Base-by-base conservation (phyloP, 2,329 filamentous ascomycete genomes). In the Stemphylium vesicarium region DNA sequence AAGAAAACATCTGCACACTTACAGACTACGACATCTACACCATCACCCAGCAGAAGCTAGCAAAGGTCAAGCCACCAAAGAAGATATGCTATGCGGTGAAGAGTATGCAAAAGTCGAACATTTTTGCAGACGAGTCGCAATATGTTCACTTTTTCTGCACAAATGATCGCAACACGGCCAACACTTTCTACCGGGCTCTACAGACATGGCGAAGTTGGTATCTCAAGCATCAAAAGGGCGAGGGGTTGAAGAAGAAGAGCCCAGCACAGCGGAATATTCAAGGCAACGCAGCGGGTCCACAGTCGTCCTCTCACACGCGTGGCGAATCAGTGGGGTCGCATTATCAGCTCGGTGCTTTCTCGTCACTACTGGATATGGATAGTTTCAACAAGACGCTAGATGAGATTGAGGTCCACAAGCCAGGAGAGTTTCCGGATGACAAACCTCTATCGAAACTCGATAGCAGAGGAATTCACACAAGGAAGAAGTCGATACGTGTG, bases 181-280 rank as follows among this genome's bases (percentile, higher is more conserved):
- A 83, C n/a, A 78, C 80, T 12, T 96, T 94, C 77, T 87, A 89
- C 67, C 80, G 83, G 13, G 82, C 83, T 20, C 82, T 96, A 1
- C 92, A 96, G 58, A 79, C 78, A 35, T 97, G 93, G 93, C 85
- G 94, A 54, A 96, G 91, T 74, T 96, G 92, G 92, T 96, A 96
- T 69, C 78, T 97, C 7, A 89, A 91, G 38, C 88, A 91, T 64
- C 86, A 87, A 57, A 83, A 88, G 69, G 85, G 87, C 15, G 82
- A 83, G 50, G 80, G 80, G n/a, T 70, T 79, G 56, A 78, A 76
- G 63, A 67, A 73, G 16, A 76, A 72, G 52, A 66, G 66, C 15
- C 66, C 62, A 16, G 71, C 73, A 43, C 69, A 65, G 42, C 59
- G 56, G 12, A 63, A 61, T 13, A 40, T 62, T 3, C 43, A 61